Evolutionary conservation across 78 protist species (phyloP).

Genomic region (Trichosphaerium sp.): DNA sequence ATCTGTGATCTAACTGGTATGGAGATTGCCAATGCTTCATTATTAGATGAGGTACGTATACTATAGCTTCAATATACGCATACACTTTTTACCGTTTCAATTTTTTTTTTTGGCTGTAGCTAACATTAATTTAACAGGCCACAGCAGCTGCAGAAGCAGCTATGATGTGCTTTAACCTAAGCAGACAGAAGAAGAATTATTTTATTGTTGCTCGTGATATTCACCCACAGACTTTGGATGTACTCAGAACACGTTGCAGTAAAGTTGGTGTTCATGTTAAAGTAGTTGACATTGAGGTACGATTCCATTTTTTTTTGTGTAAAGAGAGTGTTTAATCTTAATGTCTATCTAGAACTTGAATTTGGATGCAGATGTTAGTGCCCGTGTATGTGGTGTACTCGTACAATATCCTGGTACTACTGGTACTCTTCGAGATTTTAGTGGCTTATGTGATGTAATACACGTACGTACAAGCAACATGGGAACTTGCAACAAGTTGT

Average conservation of each 20-base stretch:
- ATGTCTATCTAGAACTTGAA: conserved; percentile 7
- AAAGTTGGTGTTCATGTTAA: conserved; percentile 55
- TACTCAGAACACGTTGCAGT: conserved; percentile 71
- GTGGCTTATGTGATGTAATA: conserved; percentile 17
- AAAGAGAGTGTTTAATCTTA: not conserved
- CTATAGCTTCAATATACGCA: too few relatives aligned
- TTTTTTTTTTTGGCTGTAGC: not conserved
- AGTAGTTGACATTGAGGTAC: conserved; percentile 20
- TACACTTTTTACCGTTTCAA: too few relatives aligned
- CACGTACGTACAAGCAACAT: conserved; percentile 1
- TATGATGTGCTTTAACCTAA: conserved; percentile 52
- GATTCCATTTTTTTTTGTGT: not conserved
- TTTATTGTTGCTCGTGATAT: conserved; percentile 51
- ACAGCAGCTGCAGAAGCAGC: conserved; percentile 95
- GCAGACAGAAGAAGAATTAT: conserved; percentile 11
- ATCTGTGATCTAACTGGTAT: conserved; percentile 82
- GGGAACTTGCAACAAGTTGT: not conserved
- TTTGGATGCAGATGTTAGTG: not conserved
- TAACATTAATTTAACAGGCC: conserved; percentile 2
- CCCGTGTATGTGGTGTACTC: conserved; percentile 53
- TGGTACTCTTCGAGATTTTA: conserved; percentile 62
- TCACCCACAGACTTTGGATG: conserved; percentile 82
- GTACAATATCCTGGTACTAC: conserved; percentile 79
- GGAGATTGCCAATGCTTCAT: conserved; percentile 82
- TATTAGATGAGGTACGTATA: conserved; percentile 91